These are phyloP conservation scores for Hamigera avellanea DNA, from an alignment of 495 filamentous ascomycete genomes.

Conservation along the genomic window DNA sequence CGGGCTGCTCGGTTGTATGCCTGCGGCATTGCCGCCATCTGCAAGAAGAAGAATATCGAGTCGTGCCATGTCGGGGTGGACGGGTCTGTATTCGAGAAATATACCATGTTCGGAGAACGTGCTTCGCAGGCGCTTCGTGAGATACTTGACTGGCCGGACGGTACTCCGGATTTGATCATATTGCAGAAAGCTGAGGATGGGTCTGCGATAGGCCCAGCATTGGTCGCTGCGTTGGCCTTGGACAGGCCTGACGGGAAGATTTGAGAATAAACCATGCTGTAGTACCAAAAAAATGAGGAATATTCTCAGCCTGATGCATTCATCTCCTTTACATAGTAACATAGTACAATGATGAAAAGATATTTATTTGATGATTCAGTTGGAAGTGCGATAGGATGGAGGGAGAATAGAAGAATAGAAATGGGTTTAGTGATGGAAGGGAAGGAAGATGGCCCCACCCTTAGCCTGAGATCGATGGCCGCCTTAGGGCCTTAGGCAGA, in stretches of 20 bases:
- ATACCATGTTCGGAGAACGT: conserved; percentile 77
- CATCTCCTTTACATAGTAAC: too few relatives aligned
- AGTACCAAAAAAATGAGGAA: too few relatives aligned
- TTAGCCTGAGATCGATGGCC: too few relatives aligned
- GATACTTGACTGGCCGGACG: conserved; percentile 19
- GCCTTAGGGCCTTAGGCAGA: too few relatives aligned
- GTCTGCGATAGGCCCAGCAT: conserved; percentile 20
- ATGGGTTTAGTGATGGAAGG: too few relatives aligned
- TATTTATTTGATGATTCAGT: too few relatives aligned
- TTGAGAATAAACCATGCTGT: too few relatives aligned
- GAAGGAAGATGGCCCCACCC: too few relatives aligned
- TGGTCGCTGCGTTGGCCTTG: conserved; percentile 16
- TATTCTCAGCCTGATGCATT: too few relatives aligned
- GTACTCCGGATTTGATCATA: conserved; percentile 11
- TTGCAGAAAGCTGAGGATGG: conserved; percentile 20
- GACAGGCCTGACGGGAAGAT: not conserved
- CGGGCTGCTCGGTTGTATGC: conserved; percentile 81
- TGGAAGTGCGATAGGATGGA: too few relatives aligned
- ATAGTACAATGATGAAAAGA: too few relatives aligned
- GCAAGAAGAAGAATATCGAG: conserved; percentile 70
- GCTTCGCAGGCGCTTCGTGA: conserved; percentile 63
- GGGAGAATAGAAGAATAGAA: too few relatives aligned
- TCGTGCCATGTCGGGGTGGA: conserved; percentile 87
- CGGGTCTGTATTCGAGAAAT: conserved; percentile 88
- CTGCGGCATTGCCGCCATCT: conserved; percentile 84